Evolutionary conservation across 345 rosid genomes (phyloP), one percentile per base, ranked within the genome.

Genomic region (Pugionium dolabratum): DNA sequence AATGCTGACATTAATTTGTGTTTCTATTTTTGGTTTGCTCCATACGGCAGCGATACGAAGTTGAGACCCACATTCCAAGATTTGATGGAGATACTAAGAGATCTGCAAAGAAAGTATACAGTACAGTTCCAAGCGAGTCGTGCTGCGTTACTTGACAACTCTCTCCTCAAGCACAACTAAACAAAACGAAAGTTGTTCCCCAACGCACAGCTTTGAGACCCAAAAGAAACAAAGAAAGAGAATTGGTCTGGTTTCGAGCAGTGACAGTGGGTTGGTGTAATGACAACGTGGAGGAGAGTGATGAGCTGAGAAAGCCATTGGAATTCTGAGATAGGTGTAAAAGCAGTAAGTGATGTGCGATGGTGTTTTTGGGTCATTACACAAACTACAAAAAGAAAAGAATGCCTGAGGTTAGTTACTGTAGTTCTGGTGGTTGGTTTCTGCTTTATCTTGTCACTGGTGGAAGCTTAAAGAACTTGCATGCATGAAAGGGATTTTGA

Each of bases 21-120:
- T 18, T 18, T 18, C 18, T 18, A 18, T 18, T 18, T 18, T 18
- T 18, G 18, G 18, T 18, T n/a, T n/a, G n/a, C n/a, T n/a, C n/a
- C n/a, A 0, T 18, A 18, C 18, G 18, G 18, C 18, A 94, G 99
- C 26, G 96, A 94, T 80, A 82, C 95, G 6, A 77, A 78, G 49
- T 26, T 75, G 72, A 85, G 97, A 33, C 96, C 99, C 10, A 64
- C 89, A 6, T 86, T 94, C 88, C 96, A 83, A 76, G 99, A 90
- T 71, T 77, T 94, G 60, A 71, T 94, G 76, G 90, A 90, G 44
- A 90, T 62, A 75, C 83, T 88, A 46, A 82, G 85, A 79, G 97
- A 94, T 70, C 65, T 88, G 58, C 97, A 88, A 61, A 90, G 92
- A 60, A 86, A 83, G 51, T 83, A 70, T 49, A 59, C 78, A 2